phyloP scores from a whole-genome alignment of 2,329 filamentous ascomycete species.

The Madurella fahalii region DNA sequence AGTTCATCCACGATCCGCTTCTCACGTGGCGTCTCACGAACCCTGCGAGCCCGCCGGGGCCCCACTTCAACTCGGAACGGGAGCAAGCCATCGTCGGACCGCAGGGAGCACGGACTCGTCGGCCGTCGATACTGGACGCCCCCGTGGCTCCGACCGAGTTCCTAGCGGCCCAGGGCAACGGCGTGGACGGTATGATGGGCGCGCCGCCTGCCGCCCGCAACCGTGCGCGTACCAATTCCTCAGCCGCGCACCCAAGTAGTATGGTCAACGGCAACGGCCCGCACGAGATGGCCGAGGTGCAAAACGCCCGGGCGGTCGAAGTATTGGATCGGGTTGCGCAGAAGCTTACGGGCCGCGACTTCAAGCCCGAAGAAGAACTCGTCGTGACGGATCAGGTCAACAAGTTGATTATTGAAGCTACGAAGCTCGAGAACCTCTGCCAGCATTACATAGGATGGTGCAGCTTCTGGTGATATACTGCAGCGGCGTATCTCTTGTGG shows the following conservation, averaged over 20 bases:
- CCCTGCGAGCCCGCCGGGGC: slow-evolving; percentile 58
- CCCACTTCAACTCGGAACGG: slow-evolving; percentile 61
- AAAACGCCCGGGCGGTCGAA: slow-evolving; percentile 89
- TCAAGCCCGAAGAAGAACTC: slow-evolving; percentile 80
- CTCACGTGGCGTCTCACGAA: slow-evolving; percentile 89
- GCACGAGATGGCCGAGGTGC: slow-evolving; percentile 63
- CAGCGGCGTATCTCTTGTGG: neutral
- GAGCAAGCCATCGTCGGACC: slow-evolving; percentile 50
- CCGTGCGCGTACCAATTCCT: slow-evolving; percentile 59
- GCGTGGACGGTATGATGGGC: slow-evolving; percentile 35
- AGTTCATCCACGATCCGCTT: slow-evolving; percentile 99
- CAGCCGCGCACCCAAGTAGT: slow-evolving; percentile 36
- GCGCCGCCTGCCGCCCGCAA: slow-evolving; percentile 47
- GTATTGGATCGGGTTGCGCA: slow-evolving; percentile 89
- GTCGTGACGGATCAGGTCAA: slow-evolving; percentile 86
- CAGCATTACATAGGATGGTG: slow-evolving; percentile 99
- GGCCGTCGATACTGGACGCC: slow-evolving; percentile 65
- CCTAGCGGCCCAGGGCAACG: slow-evolving; percentile 43
- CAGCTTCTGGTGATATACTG: slow-evolving; percentile 73
- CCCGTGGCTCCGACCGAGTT: slow-evolving; percentile 58
- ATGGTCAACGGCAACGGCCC: slow-evolving; percentile 37
- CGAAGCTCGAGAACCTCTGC: slow-evolving; percentile 93
- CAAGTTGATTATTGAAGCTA: slow-evolving; percentile 90
- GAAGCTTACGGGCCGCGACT: slow-evolving; percentile 92
- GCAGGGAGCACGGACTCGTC: slow-evolving; percentile 51